Conservation (phyloP, 805 yeast species). For the Wickerhamomyces canadensis region DNA sequence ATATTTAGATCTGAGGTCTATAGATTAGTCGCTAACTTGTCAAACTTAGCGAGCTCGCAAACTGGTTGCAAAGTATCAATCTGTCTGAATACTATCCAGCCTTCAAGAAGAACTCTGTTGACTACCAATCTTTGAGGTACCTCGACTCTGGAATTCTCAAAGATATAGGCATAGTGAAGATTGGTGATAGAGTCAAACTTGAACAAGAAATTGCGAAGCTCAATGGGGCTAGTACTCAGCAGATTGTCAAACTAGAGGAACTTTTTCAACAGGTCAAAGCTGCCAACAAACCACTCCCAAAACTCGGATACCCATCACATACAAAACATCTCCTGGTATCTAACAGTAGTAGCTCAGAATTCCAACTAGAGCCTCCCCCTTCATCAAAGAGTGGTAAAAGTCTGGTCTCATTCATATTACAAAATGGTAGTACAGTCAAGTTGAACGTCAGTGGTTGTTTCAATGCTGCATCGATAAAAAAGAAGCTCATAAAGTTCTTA, state of each 20-base stretch:
- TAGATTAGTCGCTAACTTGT: not conserved
- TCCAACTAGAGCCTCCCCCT: constrained; percentile 18
- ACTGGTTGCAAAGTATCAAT: constrained; percentile 3
- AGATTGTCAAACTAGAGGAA: constrained; percentile 11
- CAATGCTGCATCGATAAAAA: constrained; percentile 73
- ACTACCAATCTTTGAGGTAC: constrained; percentile 22
- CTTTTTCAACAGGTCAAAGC: constrained; percentile 9
- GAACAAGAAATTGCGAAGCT: constrained; percentile 50
- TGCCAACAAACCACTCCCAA: constrained; percentile 5
- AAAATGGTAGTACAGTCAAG: constrained; percentile 64
- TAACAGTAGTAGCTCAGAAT: constrained; percentile 10
- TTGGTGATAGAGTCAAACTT: constrained; percentile 79
- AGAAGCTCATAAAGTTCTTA: constrained; percentile 56
- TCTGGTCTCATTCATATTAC: constrained; percentile 62
- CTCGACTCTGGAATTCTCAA: constrained; percentile 58
- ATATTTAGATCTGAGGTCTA: no score
- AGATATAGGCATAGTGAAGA: constrained; percentile 66
- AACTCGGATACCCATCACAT: not conserved
- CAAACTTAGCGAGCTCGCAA: not conserved
- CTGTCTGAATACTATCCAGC: constrained; percentile 1
- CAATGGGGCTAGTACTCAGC: constrained; percentile 14
- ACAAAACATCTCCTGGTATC: not conserved
- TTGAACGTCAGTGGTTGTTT: constrained; percentile 75
- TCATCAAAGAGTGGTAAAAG: constrained; percentile 12
- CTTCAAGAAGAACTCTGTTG: constrained; percentile 14